Base-by-base conservation (phyloP, 2,329 filamentous ascomycete genomes). In the Trichoderma asperellum region DNA sequence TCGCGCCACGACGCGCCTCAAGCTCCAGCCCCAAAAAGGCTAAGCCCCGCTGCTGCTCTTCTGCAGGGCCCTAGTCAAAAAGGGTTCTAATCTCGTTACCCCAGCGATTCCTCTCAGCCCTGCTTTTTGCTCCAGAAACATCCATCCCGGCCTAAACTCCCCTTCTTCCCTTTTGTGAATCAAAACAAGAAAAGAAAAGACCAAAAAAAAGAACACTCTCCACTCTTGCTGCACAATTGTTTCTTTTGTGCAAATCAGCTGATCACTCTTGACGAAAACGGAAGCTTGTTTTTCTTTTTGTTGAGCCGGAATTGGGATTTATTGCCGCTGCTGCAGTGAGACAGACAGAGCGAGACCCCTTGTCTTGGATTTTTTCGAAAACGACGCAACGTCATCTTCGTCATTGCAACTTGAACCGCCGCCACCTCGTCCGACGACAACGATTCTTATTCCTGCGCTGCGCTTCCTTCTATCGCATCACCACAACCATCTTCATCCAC, bases 1-100 rank as follows among this genome's bases (percentile, higher is more conserved):
- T 70, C 75, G 73, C 77, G 76, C 71, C 65, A 63, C 55, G 70
- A 71, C 72, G 73, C 73, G 71, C 74, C 70, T 57, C 27, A 61
- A 64, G 43, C 64, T 68, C 52, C 49, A 64, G 70, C 63, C 68
- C 60, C 40, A 43, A 52, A 61, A 60, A 68, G 60, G 66, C 53
- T 24, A 49, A 34, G 55, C 64, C 70, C 72, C 70, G 61, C 52
- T 24, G n/a, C 7, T 49, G 37, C 7, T 24, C n/a, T n/a, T 24
- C 21, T 14, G 21, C 21, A 49, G 47, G n/a, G 40, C 40, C 47
- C 47, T 35, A 18, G 32, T 35, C 55, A 65, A 62, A 68, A 62
- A 24, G 24, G n/a, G 3, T 35, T 16, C 60, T 37, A 69, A 69
- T 65, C 60, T 68, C 63, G 57, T 70, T 68, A 60, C 55, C 69